Conservation (phyloP, 148 eudicot genomes). For the Camellia lanceoleosa region DNA sequence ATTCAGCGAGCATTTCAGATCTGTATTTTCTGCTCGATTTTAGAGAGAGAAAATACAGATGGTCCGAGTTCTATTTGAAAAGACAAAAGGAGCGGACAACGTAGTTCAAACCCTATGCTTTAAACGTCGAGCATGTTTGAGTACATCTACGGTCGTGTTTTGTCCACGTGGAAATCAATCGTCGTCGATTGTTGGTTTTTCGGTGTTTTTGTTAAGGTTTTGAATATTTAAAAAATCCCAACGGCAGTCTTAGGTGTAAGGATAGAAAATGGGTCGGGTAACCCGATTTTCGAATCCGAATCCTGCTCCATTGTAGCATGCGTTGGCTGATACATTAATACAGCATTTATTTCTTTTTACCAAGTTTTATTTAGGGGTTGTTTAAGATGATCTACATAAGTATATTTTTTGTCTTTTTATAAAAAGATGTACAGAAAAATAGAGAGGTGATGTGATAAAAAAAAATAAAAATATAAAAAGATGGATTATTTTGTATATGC, state of each 20-base stretch:
- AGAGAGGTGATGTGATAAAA: no score
- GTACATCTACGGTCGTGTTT: background rate
- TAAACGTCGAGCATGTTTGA: slow-evolving; percentile 12
- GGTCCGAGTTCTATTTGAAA: slow-evolving; percentile 7
- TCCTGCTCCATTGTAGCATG: no score
- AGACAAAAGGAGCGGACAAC: slow-evolving; percentile 25
- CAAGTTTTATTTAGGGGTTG: no score
- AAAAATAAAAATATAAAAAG: no score
- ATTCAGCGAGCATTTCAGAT: slow-evolving; percentile 25
- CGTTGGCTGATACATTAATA: no score
- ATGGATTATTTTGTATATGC: no score
- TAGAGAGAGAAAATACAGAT: slow-evolving; percentile 5
- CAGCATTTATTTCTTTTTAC: no score
- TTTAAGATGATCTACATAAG: no score
- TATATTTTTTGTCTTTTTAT: no score
- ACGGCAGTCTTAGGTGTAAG: background rate
- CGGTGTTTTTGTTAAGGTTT: background rate
- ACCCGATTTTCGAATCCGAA: no score
- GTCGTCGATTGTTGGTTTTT: background rate
- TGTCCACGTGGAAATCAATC: background rate
- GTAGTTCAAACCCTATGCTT: slow-evolving; percentile 24
- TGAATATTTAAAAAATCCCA: slow-evolving; percentile 3
- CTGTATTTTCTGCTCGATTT: background rate
- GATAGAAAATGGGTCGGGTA: no score
- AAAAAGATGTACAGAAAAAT: no score